phyloP scores from a whole-genome alignment of 2,329 filamentous ascomycete species.

The Epichloe sylvatica region DNA sequence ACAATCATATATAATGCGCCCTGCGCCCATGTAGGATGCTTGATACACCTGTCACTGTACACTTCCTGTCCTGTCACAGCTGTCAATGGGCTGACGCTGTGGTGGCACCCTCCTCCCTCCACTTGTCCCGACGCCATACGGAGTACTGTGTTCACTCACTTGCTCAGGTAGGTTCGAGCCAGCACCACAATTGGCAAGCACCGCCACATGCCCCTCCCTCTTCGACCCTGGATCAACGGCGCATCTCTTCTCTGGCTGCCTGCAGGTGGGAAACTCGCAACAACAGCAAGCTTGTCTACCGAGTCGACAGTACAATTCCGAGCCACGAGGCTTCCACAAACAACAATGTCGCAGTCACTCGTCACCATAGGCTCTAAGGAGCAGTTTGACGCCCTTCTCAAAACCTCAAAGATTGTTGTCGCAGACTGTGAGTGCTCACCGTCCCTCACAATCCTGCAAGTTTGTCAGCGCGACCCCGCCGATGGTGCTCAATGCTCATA shows the following conservation, averaged over 20 bases:
- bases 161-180: too few species aligned
- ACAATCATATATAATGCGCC: too few species aligned
- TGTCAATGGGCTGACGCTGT: too few species aligned
- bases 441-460: constrained; percentile 2
- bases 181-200: too few species aligned
- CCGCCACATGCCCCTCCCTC: too few species aligned
- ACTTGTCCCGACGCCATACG: too few species aligned
- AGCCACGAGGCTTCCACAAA: not conserved
- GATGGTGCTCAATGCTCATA: not conserved
- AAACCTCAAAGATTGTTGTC: constrained; percentile 64
- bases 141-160: too few species aligned
- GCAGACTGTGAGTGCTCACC: constrained; percentile 59
- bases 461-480: not conserved
- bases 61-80: too few species aligned
- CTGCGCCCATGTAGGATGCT: too few species aligned
- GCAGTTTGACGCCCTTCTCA: constrained; percentile 56
- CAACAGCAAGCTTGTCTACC: not conserved
- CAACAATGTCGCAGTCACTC: constrained; percentile 17
- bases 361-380: constrained; percentile 31
- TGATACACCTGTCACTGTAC: too few species aligned
- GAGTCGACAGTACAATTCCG: not conserved
- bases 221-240: not conserved
- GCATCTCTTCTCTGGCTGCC: not conserved
- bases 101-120: too few species aligned
- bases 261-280: not conserved